Conservation (phyloP, 257 asterid species). For the Solanum habrochaites region DNA sequence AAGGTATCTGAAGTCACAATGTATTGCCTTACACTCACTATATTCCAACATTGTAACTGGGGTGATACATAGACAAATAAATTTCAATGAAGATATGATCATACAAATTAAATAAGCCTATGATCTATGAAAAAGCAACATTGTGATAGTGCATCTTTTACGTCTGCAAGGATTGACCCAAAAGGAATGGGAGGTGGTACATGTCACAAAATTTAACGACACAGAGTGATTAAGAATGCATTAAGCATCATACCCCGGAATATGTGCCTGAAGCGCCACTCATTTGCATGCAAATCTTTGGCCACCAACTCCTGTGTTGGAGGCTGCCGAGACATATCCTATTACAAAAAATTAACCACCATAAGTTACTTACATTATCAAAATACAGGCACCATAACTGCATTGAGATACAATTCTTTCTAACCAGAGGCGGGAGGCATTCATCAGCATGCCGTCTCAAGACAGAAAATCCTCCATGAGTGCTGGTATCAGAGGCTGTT, state of each 20-base stretch:
- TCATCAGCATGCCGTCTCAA: conserved; percentile 96
- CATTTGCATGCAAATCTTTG: conserved; percentile 86
- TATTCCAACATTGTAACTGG: neutral
- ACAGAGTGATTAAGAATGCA: neutral
- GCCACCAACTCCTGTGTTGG: conserved; percentile 93
- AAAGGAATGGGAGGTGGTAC: neutral
- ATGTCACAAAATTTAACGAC: neutral
- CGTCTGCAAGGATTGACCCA: neutral
- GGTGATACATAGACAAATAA: neutral
- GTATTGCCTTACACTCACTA: neutral
- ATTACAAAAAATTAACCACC: neutral
- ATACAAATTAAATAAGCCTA: neutral
- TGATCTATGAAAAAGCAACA: neutral
- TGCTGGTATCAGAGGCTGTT: conserved; percentile 97
- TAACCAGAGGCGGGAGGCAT: conserved; percentile 88
- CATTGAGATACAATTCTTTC: conserved; percentile 8
- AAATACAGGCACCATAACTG: neutral
- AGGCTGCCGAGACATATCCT: conserved; percentile 97
- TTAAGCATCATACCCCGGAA: conserved; percentile 55
- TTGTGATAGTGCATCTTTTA: neutral
- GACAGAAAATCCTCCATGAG: conserved; percentile 98
- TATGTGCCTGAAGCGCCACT: conserved; percentile 93
- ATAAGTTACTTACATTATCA: neutral
- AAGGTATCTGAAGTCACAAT: neutral
- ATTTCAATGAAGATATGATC: neutral